Evolutionary conservation across 148 eudicot species (phyloP), one percentile per base, ranked within the genome.

Genomic region (Amaranthus cruentus): DNA sequence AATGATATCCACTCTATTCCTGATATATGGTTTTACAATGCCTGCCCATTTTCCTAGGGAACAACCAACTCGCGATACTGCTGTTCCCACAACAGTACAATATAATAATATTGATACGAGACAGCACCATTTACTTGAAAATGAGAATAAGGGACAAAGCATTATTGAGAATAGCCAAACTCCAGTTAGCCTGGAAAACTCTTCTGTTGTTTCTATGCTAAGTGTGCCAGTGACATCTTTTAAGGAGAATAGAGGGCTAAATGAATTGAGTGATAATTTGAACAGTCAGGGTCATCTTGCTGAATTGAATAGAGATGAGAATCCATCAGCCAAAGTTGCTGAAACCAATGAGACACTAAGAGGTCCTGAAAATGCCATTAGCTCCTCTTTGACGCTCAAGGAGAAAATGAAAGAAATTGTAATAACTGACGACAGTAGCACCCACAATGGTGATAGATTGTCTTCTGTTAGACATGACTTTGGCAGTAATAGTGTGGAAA

Each of bases 41-140:
- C 42, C 55, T 75, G 43, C 59, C 68, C 57, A 62, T 76, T 82
- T 58, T 74, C 79, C 59, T 80, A 95, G 99, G 85, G 66, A 72
- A 68, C 84, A 77, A 63, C 55, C 81, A 73, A 60, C 64, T 73
- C 80, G 74, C 71, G 18, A 66, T 78, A 60, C 73, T 68, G 77
- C 74, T 80, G 81, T 70, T 76, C 62, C 80, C 48, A 14, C 58
- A 58, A 66, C 38, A 66, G 73, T 55, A 66, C 73, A 73, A 53
- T 72, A 60, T 50, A 70, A 69, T 59, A 60, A 70, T 53, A 9
- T 72, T 72, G 74, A 12, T 60, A 15, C 48, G 47, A 61, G 49
- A 7, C 72, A 52, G 61, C 69, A 18, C 56, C 65, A 59, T 68
- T 55, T 70, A 14, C 60, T 51, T 57, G 71, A 79, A 67, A 66